Conservation (phyloP, 495 filamentous ascomycete genomes). For the Penicillium verhagenii region DNA sequence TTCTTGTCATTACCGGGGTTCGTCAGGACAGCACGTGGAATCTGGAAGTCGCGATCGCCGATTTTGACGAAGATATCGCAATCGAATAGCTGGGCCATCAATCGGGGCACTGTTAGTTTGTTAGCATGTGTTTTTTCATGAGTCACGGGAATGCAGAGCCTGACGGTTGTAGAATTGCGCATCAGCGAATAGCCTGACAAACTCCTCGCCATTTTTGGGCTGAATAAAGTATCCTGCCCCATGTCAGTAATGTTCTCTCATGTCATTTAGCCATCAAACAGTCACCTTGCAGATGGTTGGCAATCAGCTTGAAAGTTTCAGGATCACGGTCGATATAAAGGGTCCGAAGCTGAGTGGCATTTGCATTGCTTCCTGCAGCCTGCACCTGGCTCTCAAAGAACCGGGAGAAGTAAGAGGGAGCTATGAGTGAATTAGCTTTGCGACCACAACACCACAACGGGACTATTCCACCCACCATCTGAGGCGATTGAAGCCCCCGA, state of each 20-base stretch:
- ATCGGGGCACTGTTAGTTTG: slow-evolving; percentile 66
- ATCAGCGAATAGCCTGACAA: slow-evolving; percentile 90
- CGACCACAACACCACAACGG: background rate
- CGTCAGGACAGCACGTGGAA: slow-evolving; percentile 85
- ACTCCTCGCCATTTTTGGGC: slow-evolving; percentile 80
- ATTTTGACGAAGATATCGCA: slow-evolving; percentile 90
- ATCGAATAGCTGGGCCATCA: slow-evolving; percentile 92
- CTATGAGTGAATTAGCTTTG: slow-evolving; percentile 42
- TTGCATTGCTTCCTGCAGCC: too few relatives aligned
- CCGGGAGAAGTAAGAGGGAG: slow-evolving; percentile 95
- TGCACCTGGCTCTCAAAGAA: slow-evolving; percentile 88
- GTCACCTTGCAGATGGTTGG: slow-evolving; percentile 80
- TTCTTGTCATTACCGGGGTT: slow-evolving; percentile 86
- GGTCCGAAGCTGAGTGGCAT: too few relatives aligned
- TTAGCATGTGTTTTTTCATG: slow-evolving; percentile 5
- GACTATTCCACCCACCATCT: slow-evolving; percentile 70
- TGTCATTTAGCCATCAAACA: background rate
- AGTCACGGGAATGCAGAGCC: slow-evolving; percentile 17
- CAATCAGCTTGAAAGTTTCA: slow-evolving; percentile 83
- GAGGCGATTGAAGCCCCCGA: slow-evolving; percentile 94
- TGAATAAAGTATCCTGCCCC: slow-evolving; percentile 73
- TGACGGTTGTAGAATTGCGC: slow-evolving; percentile 90
- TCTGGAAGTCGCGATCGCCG: slow-evolving; percentile 80
- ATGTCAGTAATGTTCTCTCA: slow-evolving; percentile 3
- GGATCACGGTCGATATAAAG: slow-evolving; percentile 97